phyloP scores from a whole-genome alignment of 2,329 filamentous ascomycete species.

The Diaporthe humulicola region DNA sequence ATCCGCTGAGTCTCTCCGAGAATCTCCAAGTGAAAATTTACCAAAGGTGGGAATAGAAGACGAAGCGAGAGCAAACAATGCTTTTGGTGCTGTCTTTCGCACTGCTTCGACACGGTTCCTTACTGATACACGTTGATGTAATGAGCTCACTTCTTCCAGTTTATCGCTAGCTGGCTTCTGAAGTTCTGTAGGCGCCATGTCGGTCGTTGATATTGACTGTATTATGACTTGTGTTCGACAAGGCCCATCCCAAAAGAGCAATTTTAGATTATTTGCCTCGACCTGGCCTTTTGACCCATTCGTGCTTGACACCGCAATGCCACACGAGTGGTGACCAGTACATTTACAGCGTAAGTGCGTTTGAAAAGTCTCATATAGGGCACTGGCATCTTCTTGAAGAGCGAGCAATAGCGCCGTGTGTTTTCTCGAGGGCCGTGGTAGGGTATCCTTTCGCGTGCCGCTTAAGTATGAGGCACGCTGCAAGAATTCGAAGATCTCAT shows the following conservation, averaged over 20 bases:
- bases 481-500: background rate
- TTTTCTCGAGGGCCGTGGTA: background rate
- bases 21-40: background rate
- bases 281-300: too few species aligned
- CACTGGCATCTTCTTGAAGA: background rate
- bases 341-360: background rate
- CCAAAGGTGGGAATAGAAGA: background rate
- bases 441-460: background rate
- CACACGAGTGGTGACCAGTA: background rate
- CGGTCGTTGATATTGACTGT: background rate
- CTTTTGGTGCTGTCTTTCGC: background rate
- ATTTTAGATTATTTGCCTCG: background rate
- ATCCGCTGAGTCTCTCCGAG: background rate
- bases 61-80: background rate
- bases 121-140: background rate
- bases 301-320: background rate
- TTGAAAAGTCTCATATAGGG: background rate
- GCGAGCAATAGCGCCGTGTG: background rate
- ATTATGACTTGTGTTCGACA: background rate
- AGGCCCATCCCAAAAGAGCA: background rate
- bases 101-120: background rate
- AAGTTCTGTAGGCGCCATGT: rapidly evolving
- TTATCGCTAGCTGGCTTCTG: background rate
- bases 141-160: background rate
- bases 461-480: background rate